Conservation (phyloP, 352 stramenopile genomes). For the Pythium aquatile region DNA sequence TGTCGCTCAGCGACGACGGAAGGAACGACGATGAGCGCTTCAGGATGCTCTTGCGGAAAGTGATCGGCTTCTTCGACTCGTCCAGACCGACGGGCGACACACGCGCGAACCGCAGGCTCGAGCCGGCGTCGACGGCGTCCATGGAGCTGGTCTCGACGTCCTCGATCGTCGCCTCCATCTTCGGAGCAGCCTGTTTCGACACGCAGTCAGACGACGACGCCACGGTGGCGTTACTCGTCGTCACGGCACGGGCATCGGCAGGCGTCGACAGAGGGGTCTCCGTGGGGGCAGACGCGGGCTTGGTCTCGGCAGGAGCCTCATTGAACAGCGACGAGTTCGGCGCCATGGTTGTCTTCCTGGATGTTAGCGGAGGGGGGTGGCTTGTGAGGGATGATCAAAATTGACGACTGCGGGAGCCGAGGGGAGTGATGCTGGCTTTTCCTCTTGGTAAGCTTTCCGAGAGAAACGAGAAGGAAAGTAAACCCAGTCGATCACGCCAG, state of each 20-base stretch:
- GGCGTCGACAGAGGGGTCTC: conserved; percentile 33
- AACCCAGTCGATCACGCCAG: conserved; percentile 10
- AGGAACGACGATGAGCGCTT: conserved; percentile 63
- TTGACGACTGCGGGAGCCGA: conserved; percentile 36
- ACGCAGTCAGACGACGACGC: conserved; percentile 31
- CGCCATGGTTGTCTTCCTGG: conserved; percentile 38
- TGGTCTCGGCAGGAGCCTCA: conserved; percentile 38
- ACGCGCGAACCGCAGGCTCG: conserved; percentile 33
- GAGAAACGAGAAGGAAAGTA: conserved; percentile 24
- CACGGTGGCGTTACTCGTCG: conserved; percentile 25
- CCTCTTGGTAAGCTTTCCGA: conserved; percentile 12
- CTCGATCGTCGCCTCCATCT: conserved; percentile 29
- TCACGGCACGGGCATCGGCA: conserved; percentile 28
- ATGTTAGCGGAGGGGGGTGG: background rate
- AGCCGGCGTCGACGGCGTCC: conserved; percentile 11
- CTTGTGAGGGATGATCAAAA: conserved; percentile 33
- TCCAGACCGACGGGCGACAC: conserved; percentile 48
- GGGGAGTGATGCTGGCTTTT: conserved; percentile 20
- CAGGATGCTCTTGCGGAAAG: conserved; percentile 67
- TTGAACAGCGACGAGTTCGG: conserved; percentile 69
- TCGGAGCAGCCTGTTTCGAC: conserved; percentile 27
- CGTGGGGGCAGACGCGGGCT: conserved; percentile 42
- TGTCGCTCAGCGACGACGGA: conserved; percentile 26
- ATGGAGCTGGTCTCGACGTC: conserved; percentile 16
- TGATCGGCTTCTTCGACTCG: conserved; percentile 47